Percentiles rank a stretch among this genome's conserved stretches.
Conservation (phyloP, 192 early-diverging fungal species). For the Coemansia sp. region DNA sequence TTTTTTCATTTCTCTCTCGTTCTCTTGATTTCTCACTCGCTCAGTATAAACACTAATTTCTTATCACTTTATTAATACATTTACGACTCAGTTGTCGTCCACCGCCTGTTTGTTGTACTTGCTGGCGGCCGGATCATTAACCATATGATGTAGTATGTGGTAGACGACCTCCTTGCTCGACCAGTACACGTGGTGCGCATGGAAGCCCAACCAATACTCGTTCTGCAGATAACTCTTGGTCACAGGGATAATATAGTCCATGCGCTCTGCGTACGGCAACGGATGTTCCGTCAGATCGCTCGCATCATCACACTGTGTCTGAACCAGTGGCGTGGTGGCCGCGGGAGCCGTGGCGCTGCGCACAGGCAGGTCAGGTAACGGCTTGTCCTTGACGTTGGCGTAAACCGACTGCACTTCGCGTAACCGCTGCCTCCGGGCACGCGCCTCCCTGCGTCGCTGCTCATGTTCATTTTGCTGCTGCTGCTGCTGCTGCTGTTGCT, state of each 20-base stretch:
- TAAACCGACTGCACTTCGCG: background rate
- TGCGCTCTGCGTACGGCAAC: constrained; percentile 43
- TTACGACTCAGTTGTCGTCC: too few species aligned
- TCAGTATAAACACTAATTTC: background rate
- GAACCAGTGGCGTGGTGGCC: background rate
- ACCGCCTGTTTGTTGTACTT: background rate
- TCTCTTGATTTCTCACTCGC: too few species aligned
- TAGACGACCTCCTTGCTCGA: constrained; percentile 42
- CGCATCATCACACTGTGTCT: constrained; percentile 1
- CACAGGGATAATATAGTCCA: constrained; percentile 52
- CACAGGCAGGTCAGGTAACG: background rate
- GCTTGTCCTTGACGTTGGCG: background rate
- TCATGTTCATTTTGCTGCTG: too few species aligned
- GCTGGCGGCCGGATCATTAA: background rate
- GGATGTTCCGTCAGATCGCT: constrained; percentile 1
- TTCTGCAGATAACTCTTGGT: constrained; percentile 43
- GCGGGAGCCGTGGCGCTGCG: constrained; percentile 1
- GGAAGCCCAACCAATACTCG: constrained; percentile 53
- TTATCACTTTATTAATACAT: too few species aligned
- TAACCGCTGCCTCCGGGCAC: background rate
- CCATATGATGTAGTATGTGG: constrained; percentile 39
- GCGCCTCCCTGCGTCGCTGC: too few species aligned
- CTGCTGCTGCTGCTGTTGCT: too few species aligned
- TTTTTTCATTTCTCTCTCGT: too few species aligned
- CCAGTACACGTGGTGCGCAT: constrained; percentile 50